Evolutionary conservation across 208 protist genomes (phyloP), one percentile per base, ranked within the genome.

Genomic region (Crithidia sp.): DNA sequence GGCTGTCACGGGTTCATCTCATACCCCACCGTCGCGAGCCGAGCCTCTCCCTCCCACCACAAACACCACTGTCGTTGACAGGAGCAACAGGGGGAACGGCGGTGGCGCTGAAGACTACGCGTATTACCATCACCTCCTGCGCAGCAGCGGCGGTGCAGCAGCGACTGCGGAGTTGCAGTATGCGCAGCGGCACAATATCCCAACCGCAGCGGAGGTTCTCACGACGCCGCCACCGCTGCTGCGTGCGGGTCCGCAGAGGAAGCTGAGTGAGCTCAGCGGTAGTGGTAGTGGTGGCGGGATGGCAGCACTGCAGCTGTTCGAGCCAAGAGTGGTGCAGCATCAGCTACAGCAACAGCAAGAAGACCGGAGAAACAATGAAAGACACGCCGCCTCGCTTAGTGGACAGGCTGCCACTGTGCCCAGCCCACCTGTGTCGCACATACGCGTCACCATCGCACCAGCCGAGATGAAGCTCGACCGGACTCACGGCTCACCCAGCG

Each of bases 281-380:
- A 1, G 28, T 28, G 28, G 28, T 28, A 1, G 28, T 28, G 28
- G 28, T 28, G 28, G 28, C 28, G 28, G 28, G 28, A 1, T 28
- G 28, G 28, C 28, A 28, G 41, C 37, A 10, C 28, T 78, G 14
- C 14, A 60, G 50, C 62, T 78, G 8, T 72, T 67, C 47, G 58
- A 71, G 13, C 73, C 73, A 4, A 62, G 44, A 9, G 66, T 78
- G 2, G 60, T 54, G 14, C 73, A 55, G 7, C 49, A 61, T 10
- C 73, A 52, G 9, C 57, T 67, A 43, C 58, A 17, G 53, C 56
- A 52, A 44, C 16, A 43, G 41, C 44, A 49, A 19, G 28, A 28
- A 1, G 28, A 28, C 28, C 0, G 1, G 28, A 28, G 28, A 28
- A 28, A 28, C 28, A 28, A 28, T 49, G 7, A 0, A 13, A 49